These are phyloP conservation scores for Hsuehochloa calcarea DNA, from an alignment of 176 grass and related monocot species.

Conservation along the genomic window DNA sequence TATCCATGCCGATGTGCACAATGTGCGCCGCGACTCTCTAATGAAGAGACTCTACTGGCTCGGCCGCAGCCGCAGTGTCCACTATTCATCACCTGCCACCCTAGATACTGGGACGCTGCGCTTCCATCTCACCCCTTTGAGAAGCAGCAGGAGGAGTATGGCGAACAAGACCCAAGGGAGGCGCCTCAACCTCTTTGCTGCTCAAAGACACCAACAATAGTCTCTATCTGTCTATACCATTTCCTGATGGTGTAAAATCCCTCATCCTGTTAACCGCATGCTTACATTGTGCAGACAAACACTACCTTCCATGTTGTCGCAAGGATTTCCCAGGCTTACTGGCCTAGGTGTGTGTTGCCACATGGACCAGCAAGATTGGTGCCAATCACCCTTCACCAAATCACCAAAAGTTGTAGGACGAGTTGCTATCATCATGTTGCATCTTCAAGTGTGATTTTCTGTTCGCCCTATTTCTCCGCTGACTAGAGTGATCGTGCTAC, in stretches of 20 bases:
- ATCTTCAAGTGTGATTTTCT: neutral
- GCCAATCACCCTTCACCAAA: neutral
- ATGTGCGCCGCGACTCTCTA: constrained; percentile 10
- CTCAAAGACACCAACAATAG: constrained; percentile 13
- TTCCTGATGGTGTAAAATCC: neutral
- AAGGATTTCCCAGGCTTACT: neutral
- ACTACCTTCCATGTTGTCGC: neutral
- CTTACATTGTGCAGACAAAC: neutral
- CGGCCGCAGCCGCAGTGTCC: constrained; percentile 61
- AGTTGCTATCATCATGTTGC: neutral
- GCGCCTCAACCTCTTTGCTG: constrained; percentile 39
- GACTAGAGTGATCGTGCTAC: neutral
- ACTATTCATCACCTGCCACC: constrained; percentile 47
- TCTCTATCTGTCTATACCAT: neutral
- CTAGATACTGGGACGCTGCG: constrained; percentile 29
- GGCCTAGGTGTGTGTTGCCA: neutral
- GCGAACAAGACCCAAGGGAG: constrained; percentile 27
- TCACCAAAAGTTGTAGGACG: neutral
- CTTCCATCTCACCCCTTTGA: constrained; percentile 47
- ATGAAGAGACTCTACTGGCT: constrained; percentile 44
- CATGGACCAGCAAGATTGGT: neutral
- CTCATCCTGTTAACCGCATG: neutral
- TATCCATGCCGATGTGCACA: neutral
- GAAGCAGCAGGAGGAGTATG: constrained; percentile 42
- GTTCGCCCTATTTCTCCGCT: neutral